These are phyloP conservation scores for Larix sibirica DNA, from an alignment of 83 land plant species.

Conservation along the genomic window DNA sequence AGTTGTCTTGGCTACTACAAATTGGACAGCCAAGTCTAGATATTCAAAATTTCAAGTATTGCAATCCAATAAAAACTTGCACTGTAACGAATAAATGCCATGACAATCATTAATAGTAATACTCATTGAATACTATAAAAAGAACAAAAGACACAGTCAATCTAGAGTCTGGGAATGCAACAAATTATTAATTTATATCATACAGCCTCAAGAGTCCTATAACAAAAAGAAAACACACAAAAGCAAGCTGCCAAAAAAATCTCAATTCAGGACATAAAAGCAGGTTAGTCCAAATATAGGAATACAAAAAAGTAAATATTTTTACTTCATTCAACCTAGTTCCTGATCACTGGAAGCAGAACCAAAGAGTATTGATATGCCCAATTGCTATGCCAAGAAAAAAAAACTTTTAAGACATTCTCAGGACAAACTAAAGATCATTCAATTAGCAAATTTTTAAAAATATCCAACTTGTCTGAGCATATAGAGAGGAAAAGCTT, in stretches of 20 bases:
- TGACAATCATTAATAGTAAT: background rate
- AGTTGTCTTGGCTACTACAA: too few relatives aligned
- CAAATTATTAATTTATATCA: too few relatives aligned
- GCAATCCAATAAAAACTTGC: too few relatives aligned
- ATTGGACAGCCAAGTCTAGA: too few relatives aligned
- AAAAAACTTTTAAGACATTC: background rate
- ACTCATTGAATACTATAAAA: background rate
- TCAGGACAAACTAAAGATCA: background rate
- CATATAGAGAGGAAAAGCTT: slow-evolving; percentile 17
- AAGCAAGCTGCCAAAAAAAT: slow-evolving; percentile 2
- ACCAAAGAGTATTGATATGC: background rate
- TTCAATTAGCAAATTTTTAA: background rate
- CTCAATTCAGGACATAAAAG: background rate
- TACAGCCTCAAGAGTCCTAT: too few relatives aligned
- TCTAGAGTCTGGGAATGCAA: too few relatives aligned
- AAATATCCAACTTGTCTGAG: background rate
- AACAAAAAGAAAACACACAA: background rate
- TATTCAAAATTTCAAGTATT: too few relatives aligned
- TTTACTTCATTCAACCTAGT: background rate
- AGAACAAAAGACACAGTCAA: too few relatives aligned
- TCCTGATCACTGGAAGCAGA: background rate
- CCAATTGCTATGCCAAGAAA: background rate
- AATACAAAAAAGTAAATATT: background rate
- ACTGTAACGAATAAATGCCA: background rate
- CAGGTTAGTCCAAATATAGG: too few relatives aligned